These are phyloP conservation scores for Podospora didyma DNA, from an alignment of 495 filamentous ascomycete genomes.

Conservation along the genomic window DNA sequence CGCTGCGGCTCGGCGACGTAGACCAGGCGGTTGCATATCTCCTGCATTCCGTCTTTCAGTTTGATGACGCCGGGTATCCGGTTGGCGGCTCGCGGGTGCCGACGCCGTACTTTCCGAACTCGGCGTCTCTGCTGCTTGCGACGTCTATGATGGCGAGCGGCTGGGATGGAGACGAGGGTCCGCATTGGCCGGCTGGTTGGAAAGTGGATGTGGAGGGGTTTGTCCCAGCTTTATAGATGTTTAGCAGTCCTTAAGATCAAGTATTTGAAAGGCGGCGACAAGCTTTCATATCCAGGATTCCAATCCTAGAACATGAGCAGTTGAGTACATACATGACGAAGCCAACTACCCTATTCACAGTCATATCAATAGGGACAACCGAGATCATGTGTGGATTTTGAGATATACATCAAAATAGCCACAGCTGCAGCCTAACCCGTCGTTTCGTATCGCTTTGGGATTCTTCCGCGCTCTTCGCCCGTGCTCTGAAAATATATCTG, in stretches of 20 bases:
- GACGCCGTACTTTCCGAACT: slow-evolving; percentile 54
- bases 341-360: no score
- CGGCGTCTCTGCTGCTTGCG: slow-evolving; percentile 43
- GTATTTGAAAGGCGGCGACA: no score
- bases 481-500: slow-evolving; percentile 6
- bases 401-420: no score
- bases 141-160: slow-evolving; percentile 54
- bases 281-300: no score
- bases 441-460: no score
- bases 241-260: not conserved
- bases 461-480: not conserved
- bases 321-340: no score
- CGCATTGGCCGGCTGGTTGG: slow-evolving; percentile 43
- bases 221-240: slow-evolving; percentile 22
- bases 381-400: no score
- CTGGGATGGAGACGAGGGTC: slow-evolving; percentile 44
- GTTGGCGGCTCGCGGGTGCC: slow-evolving; percentile 48
- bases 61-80: slow-evolving; percentile 51
- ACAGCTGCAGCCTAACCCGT: no score
- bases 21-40: slow-evolving; percentile 47
- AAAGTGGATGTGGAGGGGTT: slow-evolving; percentile 46
- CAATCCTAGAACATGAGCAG: no score
- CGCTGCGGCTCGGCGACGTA: slow-evolving; percentile 40
- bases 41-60: slow-evolving; percentile 41
- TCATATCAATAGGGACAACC: no score